A percentile compares a stretch with the other conserved stretches of the same genome.
These are phyloP conservation scores for Fusarium sp. DNA, from an alignment of 2,329 filamentous ascomycete species.

Conservation along the genomic window DNA sequence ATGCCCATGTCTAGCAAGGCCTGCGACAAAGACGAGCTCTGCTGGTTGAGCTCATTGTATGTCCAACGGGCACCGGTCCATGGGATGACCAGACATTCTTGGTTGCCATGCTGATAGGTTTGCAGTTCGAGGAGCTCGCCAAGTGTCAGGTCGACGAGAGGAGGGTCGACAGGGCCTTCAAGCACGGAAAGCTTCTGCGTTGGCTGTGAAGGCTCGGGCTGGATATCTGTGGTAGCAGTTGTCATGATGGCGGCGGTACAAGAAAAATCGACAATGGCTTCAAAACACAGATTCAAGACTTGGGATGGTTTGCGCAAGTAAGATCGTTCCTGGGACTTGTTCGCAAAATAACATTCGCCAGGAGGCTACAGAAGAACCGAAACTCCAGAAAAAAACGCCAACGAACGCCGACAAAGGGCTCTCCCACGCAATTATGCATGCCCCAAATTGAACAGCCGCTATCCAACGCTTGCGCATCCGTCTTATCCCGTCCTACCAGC, in stretches of 20 bases:
- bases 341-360: background rate
- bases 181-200: conserved; percentile 68
- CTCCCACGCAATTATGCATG: conserved; percentile 31
- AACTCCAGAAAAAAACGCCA: conserved; percentile 2
- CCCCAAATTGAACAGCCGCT: conserved; percentile 28
- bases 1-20: conserved; percentile 77
- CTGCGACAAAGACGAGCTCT: conserved; percentile 71
- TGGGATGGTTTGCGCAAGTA: conserved; percentile 4
- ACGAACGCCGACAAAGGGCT: conserved; percentile 21
- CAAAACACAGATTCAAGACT: conserved; percentile 4
- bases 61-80: conserved; percentile 84
- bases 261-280: background rate
- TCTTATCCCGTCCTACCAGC: conserved; percentile 34
- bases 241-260: conserved; percentile 44
- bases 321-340: background rate
- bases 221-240: conserved; percentile 44
- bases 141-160: conserved; percentile 77
- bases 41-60: conserved; percentile 72
- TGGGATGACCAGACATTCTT: conserved; percentile 78
- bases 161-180: conserved; percentile 75
- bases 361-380: background rate
- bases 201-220: conserved; percentile 46
- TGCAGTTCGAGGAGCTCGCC: conserved; percentile 80
- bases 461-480: conserved; percentile 34
- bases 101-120: conserved; percentile 71